These are phyloP conservation scores for Xylaria sp. DNA, from an alignment of 2,329 filamentous ascomycete genomes.

Conservation along the genomic window DNA sequence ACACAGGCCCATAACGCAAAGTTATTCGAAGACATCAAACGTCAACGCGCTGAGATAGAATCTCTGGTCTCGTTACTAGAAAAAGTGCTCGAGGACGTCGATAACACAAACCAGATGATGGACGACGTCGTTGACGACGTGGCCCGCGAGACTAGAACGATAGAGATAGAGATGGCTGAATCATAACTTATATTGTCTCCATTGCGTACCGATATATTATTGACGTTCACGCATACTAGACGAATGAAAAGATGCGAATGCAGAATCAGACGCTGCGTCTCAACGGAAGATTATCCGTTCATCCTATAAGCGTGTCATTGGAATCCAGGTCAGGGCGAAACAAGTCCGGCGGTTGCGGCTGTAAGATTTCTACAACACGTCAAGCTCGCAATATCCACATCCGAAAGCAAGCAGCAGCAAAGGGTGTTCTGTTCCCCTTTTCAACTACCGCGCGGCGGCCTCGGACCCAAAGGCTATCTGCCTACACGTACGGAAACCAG, in stretches of 20 bases:
- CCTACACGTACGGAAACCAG: neutral
- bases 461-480: neutral
- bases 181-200: conserved; percentile 16
- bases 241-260: neutral
- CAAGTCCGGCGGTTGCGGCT: neutral
- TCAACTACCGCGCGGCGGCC: too few species aligned
- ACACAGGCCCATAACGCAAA: conserved; percentile 67
- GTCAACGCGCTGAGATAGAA: conserved; percentile 67
- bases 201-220: neutral
- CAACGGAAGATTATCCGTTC: neutral
- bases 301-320: neutral
- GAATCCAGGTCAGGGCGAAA: neutral
- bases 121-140: conserved; percentile 60
- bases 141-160: conserved; percentile 60
- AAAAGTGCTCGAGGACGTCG: conserved; percentile 64
- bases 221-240: neutral
- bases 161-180: conserved; percentile 55
- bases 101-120: conserved; percentile 62
- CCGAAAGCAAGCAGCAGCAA: neutral
- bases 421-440: too few species aligned
- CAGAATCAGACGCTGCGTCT: too few species aligned
- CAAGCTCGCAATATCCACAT: neutral
- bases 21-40: conserved; percentile 62
- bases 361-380: neutral
- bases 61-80: conserved; percentile 62